Conservation (phyloP, 495 filamentous ascomycete genomes). For the Penicillium roqueforti region DNA sequence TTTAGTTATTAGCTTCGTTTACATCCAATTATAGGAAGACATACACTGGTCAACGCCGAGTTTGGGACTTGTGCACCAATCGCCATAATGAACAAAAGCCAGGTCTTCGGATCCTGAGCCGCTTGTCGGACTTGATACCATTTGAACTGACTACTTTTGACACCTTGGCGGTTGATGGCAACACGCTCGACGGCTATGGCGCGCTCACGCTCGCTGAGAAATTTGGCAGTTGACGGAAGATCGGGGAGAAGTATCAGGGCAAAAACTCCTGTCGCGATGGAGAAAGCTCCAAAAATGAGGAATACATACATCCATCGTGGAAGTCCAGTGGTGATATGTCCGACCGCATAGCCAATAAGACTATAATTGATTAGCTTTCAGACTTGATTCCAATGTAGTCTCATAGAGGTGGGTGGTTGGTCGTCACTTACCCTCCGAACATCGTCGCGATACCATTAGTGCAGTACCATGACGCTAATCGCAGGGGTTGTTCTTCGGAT, state of each 20-base stretch:
- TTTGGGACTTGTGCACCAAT: slow-evolving; percentile 35
- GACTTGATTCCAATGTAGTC: not conserved
- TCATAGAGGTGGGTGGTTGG: not conserved
- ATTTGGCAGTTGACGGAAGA: slow-evolving; percentile 42
- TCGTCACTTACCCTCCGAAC: slow-evolving; percentile 42
- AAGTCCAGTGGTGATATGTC: slow-evolving; percentile 43
- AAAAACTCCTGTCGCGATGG: slow-evolving; percentile 32
- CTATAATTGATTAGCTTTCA: slow-evolving; percentile 17
- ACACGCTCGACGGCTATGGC: slow-evolving; percentile 45
- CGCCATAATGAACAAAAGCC: slow-evolving; percentile 40
- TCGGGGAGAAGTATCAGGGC: slow-evolving; percentile 41
- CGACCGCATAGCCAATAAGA: slow-evolving; percentile 52
- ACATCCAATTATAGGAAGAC: slow-evolving; percentile 9
- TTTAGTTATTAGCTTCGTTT: not conserved
- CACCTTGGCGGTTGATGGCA: slow-evolving; percentile 38
- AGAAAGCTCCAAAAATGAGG: slow-evolving; percentile 44
- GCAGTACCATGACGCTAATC: slow-evolving; percentile 51
- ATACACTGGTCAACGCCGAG: slow-evolving; percentile 39
- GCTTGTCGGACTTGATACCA: slow-evolving; percentile 47
- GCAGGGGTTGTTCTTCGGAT: slow-evolving; percentile 50
- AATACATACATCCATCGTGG: slow-evolving; percentile 49
- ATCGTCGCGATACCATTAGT: slow-evolving; percentile 55
- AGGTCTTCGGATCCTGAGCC: slow-evolving; percentile 46
- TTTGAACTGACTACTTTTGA: slow-evolving; percentile 48
- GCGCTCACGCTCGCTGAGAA: slow-evolving; percentile 39